Evolutionary conservation across 164 flowering plant species (phyloP).

Genomic region (Chimonanthus praecox): DNA sequence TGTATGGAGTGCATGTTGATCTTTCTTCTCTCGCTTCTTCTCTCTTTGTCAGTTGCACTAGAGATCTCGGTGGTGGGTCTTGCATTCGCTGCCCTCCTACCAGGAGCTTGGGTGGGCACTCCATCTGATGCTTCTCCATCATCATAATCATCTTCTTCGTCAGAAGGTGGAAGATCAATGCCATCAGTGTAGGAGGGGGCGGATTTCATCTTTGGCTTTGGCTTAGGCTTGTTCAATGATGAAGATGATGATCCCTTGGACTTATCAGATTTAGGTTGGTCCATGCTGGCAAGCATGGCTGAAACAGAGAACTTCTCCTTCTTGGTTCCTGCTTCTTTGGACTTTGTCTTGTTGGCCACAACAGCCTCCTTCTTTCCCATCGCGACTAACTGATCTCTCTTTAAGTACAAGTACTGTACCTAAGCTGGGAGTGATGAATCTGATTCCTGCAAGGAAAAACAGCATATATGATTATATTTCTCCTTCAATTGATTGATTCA

Average conservation of each 20-base stretch:
- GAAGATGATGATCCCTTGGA: constrained; percentile 40
- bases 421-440: background rate
- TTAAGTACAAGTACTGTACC: background rate
- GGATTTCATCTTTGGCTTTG: constrained; percentile 31
- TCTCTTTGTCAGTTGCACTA: constrained; percentile 46
- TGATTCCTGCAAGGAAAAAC: background rate
- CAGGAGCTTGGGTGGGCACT: background rate
- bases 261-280: constrained; percentile 50
- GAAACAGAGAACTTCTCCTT: constrained; percentile 61
- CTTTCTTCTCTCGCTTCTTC: constrained; percentile 77
- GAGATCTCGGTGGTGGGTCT: constrained; percentile 24
- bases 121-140: constrained; percentile 22
- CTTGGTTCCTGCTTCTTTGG: constrained; percentile 13
- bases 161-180: constrained; percentile 75
- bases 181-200: constrained; percentile 55
- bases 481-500: background rate
- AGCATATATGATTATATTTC: too few species aligned
- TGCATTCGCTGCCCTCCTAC: background rate
- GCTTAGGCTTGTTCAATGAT: constrained; percentile 25
- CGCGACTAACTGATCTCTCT: constrained; percentile 12
- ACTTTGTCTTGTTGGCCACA: constrained; percentile 33
- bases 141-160: constrained; percentile 41
- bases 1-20: constrained; percentile 43
- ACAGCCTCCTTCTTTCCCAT: constrained; percentile 56
- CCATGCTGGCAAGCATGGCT: constrained; percentile 82